Evolutionary conservation across 2,329 filamentous ascomycete species (phyloP).

Genomic region (Parastagonospora nodorum): DNA sequence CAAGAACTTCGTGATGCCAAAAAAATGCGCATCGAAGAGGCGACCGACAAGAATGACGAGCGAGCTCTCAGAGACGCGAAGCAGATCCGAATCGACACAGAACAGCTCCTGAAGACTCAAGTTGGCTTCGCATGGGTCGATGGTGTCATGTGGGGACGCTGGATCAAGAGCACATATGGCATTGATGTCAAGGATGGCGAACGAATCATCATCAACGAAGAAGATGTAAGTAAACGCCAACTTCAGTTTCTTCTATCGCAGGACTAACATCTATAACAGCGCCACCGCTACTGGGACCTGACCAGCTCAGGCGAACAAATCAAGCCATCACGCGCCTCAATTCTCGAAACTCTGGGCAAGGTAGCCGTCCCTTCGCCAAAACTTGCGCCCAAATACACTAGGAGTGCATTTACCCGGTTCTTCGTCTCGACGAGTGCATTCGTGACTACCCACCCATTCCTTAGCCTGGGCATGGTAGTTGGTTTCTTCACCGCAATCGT

Average conservation of each 20-base stretch:
- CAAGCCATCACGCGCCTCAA: conserved; percentile 84
- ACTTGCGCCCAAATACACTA: conserved; percentile 79
- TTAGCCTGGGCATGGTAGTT: conserved; percentile 60
- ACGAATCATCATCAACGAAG: conserved; percentile 93
- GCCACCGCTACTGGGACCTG: conserved; percentile 91
- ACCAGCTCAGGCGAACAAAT: conserved; percentile 90
- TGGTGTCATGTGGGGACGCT: conserved; percentile 95
- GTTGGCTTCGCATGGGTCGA: conserved; percentile 98
- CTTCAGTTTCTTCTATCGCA: conserved; percentile 8
- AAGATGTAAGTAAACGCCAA: conserved; percentile 83
- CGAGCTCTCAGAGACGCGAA: conserved; percentile 86
- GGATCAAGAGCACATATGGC: conserved; percentile 93
- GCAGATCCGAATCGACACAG: conserved; percentile 88
- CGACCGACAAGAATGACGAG: conserved; percentile 89
- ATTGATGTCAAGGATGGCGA: conserved; percentile 86
- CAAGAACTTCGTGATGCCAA: conserved; percentile 94
- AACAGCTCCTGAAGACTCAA: conserved; percentile 82
- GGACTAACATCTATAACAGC: conserved; percentile 56
- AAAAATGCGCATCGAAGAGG: conserved; percentile 93
- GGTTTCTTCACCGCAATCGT: conserved; percentile 60
- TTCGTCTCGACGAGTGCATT: conserved; percentile 57
- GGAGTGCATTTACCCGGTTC: conserved; percentile 71
- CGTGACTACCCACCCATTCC: conserved; percentile 51
- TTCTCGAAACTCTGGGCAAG: conserved; percentile 82
- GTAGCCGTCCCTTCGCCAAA: conserved; percentile 70